Evolutionary conservation across 2,329 filamentous ascomycete genomes (phyloP), one percentile per base, ranked within the genome.

Genomic region (Sporothrix mexicana): DNA sequence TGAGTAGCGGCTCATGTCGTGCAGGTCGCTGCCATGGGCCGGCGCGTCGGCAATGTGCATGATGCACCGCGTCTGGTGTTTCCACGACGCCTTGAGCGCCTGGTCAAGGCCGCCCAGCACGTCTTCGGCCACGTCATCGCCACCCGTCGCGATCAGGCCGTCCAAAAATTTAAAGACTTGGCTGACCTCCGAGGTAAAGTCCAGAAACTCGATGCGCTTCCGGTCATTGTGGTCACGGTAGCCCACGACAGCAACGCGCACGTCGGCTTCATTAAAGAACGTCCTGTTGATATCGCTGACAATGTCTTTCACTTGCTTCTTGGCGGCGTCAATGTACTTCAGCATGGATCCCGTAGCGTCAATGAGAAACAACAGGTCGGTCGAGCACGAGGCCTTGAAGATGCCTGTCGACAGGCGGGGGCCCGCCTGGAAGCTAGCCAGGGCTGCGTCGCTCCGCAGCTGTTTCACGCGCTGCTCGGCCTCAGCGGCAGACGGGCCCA

Each of bases 361-460:
- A 9, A 82, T 79, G 36, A 83, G 77, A 66, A 83, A 83, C 0
- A 83, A 70, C 47, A 83, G 30, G 66, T 83, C 81, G 3, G 80
- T 82, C 0, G 81, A 78, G 72, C 79, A 82, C 1, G 77, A 77
- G 1, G 72, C 62, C 70, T 79, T 79, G 75, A 82, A 82, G 17
- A 82, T 73, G 7, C 79, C 80, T 4, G 57, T 57, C 3, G 75
- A 77, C 4, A 76, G 43, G 8, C 73, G 71, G 20, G 62, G 69
- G 23, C 64, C 66, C 4, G 71, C 59, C 10, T 25, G 30, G 20
- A 45, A 68, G 20, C 49, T 72, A 6, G 74, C 74, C 25, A 36
- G n/a, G 23, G 72, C 47, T 9, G 74, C 66, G 17, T 75, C 76
- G 47, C 71, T 71, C 59, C 74, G 70, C 25, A 77, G 73, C 73